Evolutionary conservation across 805 yeast genomes (phyloP).

Genomic region (Grigorovia humatica): DNA sequence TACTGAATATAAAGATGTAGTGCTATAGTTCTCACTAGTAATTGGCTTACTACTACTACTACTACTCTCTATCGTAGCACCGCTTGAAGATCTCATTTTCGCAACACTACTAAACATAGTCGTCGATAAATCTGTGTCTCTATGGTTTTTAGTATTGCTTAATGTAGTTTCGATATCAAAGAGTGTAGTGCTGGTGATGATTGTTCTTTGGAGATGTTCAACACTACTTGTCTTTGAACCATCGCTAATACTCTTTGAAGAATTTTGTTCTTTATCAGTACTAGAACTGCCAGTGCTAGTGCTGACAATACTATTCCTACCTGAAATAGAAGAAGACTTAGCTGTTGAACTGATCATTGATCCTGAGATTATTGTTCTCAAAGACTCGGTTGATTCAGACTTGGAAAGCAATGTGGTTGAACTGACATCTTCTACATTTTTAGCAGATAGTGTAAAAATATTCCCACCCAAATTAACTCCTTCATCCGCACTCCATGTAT

Average conservation of each 20-base stretch:
- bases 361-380: background rate
- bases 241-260: background rate
- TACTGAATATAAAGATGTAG: background rate
- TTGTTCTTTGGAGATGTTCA: background rate
- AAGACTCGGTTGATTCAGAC: background rate
- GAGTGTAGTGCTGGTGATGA: background rate
- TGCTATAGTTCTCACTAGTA: background rate
- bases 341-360: too few species aligned
- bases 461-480: conserved; percentile 22
- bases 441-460: conserved; percentile 14
- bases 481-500: conserved; percentile 32
- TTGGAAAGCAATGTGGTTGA: too few species aligned
- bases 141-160: background rate
- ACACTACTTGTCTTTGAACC: background rate
- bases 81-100: too few species aligned
- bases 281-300: background rate
- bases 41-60: too few species aligned
- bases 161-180: background rate
- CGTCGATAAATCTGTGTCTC: too few species aligned
- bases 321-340: too few species aligned
- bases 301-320: background rate
- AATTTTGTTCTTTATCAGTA: background rate
- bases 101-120: too few species aligned
- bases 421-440: background rate
- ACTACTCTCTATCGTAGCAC: too few species aligned